phyloP scores from a whole-genome alignment of 1,139 yeast genomes.

The Blastobotrys elegans region DNA sequence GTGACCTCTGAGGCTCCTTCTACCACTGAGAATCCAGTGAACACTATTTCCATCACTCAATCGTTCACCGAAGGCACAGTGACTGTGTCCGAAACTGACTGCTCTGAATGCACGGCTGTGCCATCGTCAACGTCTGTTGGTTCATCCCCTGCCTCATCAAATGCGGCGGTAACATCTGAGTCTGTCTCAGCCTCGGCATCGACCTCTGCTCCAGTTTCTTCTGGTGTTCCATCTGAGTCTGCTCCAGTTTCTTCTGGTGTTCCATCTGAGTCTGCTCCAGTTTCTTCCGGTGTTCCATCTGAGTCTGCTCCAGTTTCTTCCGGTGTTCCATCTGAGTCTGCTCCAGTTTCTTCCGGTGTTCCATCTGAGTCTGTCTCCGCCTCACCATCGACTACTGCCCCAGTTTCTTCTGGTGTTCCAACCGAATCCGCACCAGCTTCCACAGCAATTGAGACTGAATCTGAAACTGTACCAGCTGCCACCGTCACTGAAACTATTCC shows the following conservation, averaged over 20 bases:
- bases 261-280: conserved; percentile 9
- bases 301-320: conserved; percentile 12
- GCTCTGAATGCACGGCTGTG: conserved; percentile 8
- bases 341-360: conserved; percentile 6
- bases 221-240: conserved; percentile 3
- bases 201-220: conserved; percentile 8
- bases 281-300: conserved; percentile 11
- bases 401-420: conserved; percentile 5
- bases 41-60: no score
- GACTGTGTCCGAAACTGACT: conserved; percentile 6
- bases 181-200: conserved; percentile 12
- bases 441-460: background rate
- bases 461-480: conserved; percentile 10
- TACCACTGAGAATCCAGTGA: conserved; percentile 8
- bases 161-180: conserved; percentile 12
- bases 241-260: conserved; percentile 9
- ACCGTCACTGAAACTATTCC: conserved; percentile 7
- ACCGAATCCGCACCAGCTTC: conserved; percentile 1
- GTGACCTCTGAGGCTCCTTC: conserved; percentile 8
- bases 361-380: conserved; percentile 4
- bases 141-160: conserved; percentile 9
- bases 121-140: conserved; percentile 12
- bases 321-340: conserved; percentile 4
- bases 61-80: conserved; percentile 10
- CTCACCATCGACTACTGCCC: conserved; percentile 5